Percentiles rank a stretch among this genome's conserved stretches.
Conservation (phyloP, 2,329 filamentous ascomycete species). For the Epichloe gansuensis region DNA sequence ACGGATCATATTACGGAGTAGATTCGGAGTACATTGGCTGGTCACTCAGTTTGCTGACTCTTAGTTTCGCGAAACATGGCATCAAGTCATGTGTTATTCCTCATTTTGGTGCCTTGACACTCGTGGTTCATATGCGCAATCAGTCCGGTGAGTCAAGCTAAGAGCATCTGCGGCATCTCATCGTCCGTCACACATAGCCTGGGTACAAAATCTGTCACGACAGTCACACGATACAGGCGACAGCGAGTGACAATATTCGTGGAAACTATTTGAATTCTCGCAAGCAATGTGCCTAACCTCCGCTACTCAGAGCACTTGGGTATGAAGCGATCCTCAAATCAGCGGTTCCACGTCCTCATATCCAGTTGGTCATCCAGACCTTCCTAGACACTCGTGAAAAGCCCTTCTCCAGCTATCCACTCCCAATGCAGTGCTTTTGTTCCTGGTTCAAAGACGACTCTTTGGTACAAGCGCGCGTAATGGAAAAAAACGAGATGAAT, state of each 20-base stretch:
- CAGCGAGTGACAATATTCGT: slow-evolving; percentile 14
- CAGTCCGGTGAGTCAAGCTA: no score
- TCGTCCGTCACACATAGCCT: no score
- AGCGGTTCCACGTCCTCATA: slow-evolving; percentile 50
- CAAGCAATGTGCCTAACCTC: slow-evolving; percentile 40
- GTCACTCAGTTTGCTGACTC: no score
- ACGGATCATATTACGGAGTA: no score
- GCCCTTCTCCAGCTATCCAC: slow-evolving; percentile 46
- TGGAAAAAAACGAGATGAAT: slow-evolving; percentile 33
- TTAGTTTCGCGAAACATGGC: no score
- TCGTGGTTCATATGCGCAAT: no score
- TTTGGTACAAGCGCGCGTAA: slow-evolving; percentile 31
- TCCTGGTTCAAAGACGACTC: slow-evolving; percentile 29
- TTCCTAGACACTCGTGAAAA: slow-evolving; percentile 41
- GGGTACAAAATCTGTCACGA: not conserved
- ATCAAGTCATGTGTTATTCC: no score
- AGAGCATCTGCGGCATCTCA: no score
- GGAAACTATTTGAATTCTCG: slow-evolving; percentile 47
- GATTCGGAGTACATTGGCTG: no score
- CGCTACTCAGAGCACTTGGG: slow-evolving; percentile 36
- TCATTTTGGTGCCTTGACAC: no score
- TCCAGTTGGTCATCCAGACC: slow-evolving; percentile 24
- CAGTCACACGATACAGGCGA: slow-evolving; percentile 3
- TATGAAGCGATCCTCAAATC: slow-evolving; percentile 52
- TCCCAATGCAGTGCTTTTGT: slow-evolving; percentile 38